Conservation (phyloP, 805 yeast genomes). For the Yamadazyma scolyti region DNA sequence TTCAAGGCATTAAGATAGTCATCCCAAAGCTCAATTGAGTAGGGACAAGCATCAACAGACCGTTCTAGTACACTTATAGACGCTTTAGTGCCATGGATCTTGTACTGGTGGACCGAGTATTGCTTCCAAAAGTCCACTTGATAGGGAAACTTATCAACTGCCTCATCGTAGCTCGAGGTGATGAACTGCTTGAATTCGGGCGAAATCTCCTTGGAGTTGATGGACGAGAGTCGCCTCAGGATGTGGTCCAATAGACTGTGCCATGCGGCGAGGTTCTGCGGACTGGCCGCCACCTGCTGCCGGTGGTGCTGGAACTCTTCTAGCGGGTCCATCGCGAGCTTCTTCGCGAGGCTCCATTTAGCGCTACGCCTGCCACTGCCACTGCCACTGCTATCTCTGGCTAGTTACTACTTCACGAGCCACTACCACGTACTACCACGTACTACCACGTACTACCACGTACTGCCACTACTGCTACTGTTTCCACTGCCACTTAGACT, state of each 20-base stretch:
- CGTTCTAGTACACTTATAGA: constrained; percentile 44
- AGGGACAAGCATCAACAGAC: constrained; percentile 50
- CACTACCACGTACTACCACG: too few species aligned
- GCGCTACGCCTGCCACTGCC: too few species aligned
- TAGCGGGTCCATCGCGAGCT: background rate
- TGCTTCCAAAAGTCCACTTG: constrained; percentile 62
- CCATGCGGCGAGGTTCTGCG: constrained; percentile 37
- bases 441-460: too few species aligned
- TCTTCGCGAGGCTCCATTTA: background rate
- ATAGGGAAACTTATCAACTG: constrained; percentile 56
- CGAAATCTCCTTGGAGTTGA: constrained; percentile 10
- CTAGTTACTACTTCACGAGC: too few species aligned
- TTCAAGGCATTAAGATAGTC: constrained; percentile 57
- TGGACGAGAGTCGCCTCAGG: constrained; percentile 17
- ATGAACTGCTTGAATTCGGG: constrained; percentile 17
- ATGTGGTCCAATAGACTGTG: constrained; percentile 31
- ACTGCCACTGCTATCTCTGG: too few species aligned
- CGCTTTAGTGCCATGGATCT: constrained; percentile 50
- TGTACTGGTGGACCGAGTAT: constrained; percentile 52
- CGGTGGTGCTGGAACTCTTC: constrained; percentile 9
- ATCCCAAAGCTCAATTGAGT: constrained; percentile 63
- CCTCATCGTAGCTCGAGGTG: constrained; percentile 17
- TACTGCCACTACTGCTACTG: too few species aligned
- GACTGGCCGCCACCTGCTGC: constrained; percentile 11
- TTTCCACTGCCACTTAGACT: too few species aligned